Base-by-base conservation (phyloP, 2,329 filamentous ascomycete genomes). In the Raffaelea arxii region DNA sequence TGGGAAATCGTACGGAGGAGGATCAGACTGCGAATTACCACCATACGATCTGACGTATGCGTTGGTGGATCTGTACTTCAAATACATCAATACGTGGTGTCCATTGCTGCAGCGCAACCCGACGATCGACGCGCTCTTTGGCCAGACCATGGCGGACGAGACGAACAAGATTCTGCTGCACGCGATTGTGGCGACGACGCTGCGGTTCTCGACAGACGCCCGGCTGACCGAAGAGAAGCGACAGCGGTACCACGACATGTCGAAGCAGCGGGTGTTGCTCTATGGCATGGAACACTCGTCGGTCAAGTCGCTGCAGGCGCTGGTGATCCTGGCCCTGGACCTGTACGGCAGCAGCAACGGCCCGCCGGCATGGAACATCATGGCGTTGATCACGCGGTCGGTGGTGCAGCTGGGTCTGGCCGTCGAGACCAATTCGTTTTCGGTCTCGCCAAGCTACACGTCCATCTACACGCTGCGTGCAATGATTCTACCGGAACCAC, bases 201-300 rank as follows among this genome's bases (percentile, higher is more conserved):
- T 96, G 52, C 80, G 87, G 24, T 95, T 89, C 60, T 94, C 86
- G 0, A 82, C 77, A 3, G 89, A 95, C 59, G 64, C 72, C 21
- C 75, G 87, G 39, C 70, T 95, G 25, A 89, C 82, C 0, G 78
- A 85, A 3, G 81, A 86, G 43, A 79, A 80, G 52, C 74, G 87
- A 50, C 75, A 78, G 41, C 79, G 84, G 25, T 94, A 92, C 56
- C 84, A 94, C 59, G 77, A 81, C 49, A 75, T 80, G 2, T 90
- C 88, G 0, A 95, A 94, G 62, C 83, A 91, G 56, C 86, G 84
- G 50, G 90, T 96, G 0, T 63, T 95, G 12, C 72, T 95, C 0
- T 94, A 94, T 56, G 88, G 89, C 4, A 76, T 95, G 56, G 88
- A 94, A 57, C 89, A 92, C 55, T 90, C 87, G 12, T 92, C 88